Evolutionary conservation across 257 asterid genomes (phyloP).

Genomic region (Henckelia pumila): DNA sequence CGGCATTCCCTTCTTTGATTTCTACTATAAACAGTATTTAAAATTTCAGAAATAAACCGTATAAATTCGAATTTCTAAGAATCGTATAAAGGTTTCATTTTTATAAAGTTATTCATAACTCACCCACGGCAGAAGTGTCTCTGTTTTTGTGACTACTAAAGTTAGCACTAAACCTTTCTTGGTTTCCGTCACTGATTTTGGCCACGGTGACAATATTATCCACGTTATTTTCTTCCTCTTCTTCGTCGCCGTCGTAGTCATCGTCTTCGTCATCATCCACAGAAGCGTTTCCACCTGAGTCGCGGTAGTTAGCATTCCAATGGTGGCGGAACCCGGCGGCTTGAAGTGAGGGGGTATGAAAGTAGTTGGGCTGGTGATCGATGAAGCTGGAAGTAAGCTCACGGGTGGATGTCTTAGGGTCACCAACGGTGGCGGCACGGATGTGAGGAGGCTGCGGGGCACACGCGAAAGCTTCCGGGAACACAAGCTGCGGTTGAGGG

Average conservation of each 20-base stretch:
- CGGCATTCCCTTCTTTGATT: constrained; percentile 47
- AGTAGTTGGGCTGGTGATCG: background rate
- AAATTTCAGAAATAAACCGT: constrained; percentile 10
- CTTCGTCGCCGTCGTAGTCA: background rate
- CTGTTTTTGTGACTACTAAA: constrained; percentile 39
- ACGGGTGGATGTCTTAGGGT: background rate
- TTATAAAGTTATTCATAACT: constrained; percentile 1
- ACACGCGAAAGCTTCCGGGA: background rate
- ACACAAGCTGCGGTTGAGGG: background rate
- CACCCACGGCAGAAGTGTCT: constrained; percentile 50
- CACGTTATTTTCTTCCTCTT: background rate
- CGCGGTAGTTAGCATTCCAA: background rate
- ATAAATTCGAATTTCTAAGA: background rate
- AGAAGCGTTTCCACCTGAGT: background rate
- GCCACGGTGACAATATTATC: constrained; percentile 29
- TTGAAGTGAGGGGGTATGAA: background rate
- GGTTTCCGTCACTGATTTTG: constrained; percentile 28
- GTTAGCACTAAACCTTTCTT: constrained; percentile 24
- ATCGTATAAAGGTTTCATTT: background rate
- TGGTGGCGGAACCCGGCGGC: constrained; percentile 2
- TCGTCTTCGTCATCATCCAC: background rate
- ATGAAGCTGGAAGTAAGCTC: background rate
- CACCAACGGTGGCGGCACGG: background rate
- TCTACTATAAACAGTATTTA: constrained; percentile 31
- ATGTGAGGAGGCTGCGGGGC: background rate